Conservation (phyloP, 768 basidiomycete genomes). For the Boletus rubropictus region DNA sequence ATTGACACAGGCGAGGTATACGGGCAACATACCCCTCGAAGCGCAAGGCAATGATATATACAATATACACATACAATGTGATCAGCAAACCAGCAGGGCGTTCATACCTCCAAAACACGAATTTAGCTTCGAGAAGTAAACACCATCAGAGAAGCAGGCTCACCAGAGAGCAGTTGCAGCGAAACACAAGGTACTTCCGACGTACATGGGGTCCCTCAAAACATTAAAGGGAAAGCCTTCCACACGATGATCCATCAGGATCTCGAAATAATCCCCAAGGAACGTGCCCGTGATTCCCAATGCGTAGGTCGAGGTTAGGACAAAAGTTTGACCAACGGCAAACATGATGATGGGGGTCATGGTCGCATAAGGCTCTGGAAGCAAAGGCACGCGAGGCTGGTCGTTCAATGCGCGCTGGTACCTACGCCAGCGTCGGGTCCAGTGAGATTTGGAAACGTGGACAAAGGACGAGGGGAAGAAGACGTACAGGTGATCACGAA, state of each 20-base stretch:
- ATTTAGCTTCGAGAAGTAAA: not conserved
- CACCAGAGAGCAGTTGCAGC: slow-evolving; percentile 82
- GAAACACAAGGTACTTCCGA: slow-evolving; percentile 90
- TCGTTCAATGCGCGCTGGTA: slow-evolving; percentile 69
- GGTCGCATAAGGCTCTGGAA: slow-evolving; percentile 61
- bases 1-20: not conserved
- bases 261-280: slow-evolving; percentile 79
- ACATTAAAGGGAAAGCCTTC: slow-evolving; percentile 97
- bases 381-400: slow-evolving; percentile 64
- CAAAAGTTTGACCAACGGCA: slow-evolving; percentile 72
- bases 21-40: slow-evolving; percentile 75
- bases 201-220: slow-evolving; percentile 92
- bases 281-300: slow-evolving; percentile 93
- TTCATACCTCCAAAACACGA: slow-evolving; percentile 55
- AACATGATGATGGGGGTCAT: slow-evolving; percentile 59
- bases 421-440: slow-evolving; percentile 36
- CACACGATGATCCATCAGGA: slow-evolving; percentile 84
- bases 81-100: slow-evolving; percentile 80
- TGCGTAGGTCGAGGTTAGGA: slow-evolving; percentile 82
- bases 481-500: slow-evolving; percentile 81
- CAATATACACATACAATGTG: slow-evolving; percentile 74
- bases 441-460: too few relatives aligned
- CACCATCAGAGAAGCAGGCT: slow-evolving; percentile 23
- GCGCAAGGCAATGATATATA: slow-evolving; percentile 76
- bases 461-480: not conserved